Evolutionary conservation across 805 yeast species (phyloP), one percentile per base, ranked within the genome.

Genomic region (Metschnikowia orientalis): DNA sequence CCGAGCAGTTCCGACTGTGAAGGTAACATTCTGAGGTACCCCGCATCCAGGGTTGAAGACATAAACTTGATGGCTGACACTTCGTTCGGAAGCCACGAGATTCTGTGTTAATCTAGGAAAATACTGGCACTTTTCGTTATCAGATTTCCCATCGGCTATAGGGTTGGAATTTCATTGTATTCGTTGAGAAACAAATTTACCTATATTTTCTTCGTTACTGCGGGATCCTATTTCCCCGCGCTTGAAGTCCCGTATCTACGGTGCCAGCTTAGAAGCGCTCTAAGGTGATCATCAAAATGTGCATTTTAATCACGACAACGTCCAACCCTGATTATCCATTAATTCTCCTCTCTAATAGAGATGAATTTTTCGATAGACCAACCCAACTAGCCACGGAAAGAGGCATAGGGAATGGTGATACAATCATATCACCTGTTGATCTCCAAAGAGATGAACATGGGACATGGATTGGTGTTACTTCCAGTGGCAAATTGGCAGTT

Each of bases 401-500:
- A 28, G 28, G 28, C 3, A 44, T 65, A 34, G 56, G 63, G 37
- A 57, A 63, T 30, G 54, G 57, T 9, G 30, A 50, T 8, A 41
- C 50, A 25, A 59, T 81, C 1, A 52, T 86, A 8, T 72, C 82
- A 6, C 97, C 97, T 0, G 59, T 69, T 23, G 97, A 90, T 54
- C 54, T 83, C 47, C 86, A 80, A 1, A 57, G 88, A 21, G 58
- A 66, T 1, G 88, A 78, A 35, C 85, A 76, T 42, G 97, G 98
- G 1, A 85, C 97, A 0, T 92, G 98, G 98, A 75, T 86, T 1
- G 97, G 95, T 0, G 70, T 82, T 2, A 69, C 76, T 24, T 62
- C 63, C 18, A 52, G 46, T 2, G 86, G 86, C 0, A 67, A 70
- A 38, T 37, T 89, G 2, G 83, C 94, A 0, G 82, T 82, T 2